Conservation (phyloP, 306 rosid genomes). For the Cicer bijugum region DNA sequence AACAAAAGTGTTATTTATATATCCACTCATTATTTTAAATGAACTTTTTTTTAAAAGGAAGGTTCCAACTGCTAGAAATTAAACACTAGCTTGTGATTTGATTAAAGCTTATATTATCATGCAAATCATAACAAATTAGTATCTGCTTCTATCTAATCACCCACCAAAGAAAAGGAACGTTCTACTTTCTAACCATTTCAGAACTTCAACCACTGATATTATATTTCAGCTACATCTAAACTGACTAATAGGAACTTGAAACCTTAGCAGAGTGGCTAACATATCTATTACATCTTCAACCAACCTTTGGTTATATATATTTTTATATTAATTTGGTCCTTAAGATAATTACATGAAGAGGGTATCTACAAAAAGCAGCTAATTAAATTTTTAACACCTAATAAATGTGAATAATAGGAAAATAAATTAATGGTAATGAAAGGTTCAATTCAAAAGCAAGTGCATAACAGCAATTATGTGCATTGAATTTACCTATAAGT, state of each 20-base stretch:
- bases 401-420: conserved; percentile 27
- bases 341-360: conserved; percentile 40
- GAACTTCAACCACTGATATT: conserved; percentile 49
- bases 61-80: conserved; percentile 51
- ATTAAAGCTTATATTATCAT: conserved; percentile 51
- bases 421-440: conserved; percentile 23
- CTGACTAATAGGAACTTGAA: conserved; percentile 48
- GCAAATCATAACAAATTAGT: conserved; percentile 47
- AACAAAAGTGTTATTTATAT: background rate
- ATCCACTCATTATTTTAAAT: conserved; percentile 33
- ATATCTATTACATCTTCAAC: conserved; percentile 49
- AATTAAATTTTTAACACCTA: conserved; percentile 9
- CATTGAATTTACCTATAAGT: conserved; percentile 42
- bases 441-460: conserved; percentile 39
- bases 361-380: conserved; percentile 41
- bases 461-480: conserved; percentile 44
- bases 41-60: conserved; percentile 43
- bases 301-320: conserved; percentile 21
- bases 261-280: conserved; percentile 49
- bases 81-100: conserved; percentile 49
- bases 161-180: conserved; percentile 54
- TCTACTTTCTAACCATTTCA: conserved; percentile 55
- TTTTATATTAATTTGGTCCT: conserved; percentile 1
- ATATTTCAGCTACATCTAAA: conserved; percentile 50
- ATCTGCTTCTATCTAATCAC: conserved; percentile 51